Conservation (phyloP, 805 yeast genomes). For the Candida xyloterini region DNA sequence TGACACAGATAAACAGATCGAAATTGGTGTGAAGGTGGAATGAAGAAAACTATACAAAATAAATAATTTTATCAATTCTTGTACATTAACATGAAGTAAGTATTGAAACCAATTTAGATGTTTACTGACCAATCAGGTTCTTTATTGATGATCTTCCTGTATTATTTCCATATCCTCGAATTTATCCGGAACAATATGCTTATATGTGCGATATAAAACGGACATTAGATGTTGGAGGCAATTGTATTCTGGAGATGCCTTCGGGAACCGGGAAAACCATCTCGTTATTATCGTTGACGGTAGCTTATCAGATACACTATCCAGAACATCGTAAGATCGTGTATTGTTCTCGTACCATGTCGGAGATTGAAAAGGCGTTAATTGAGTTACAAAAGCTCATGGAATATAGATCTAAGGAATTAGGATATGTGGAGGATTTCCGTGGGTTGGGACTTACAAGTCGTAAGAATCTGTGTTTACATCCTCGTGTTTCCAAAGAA, state of each 20-base stretch:
- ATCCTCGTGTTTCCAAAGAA: slow-evolving; percentile 84
- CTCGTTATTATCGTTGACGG: slow-evolving; percentile 83
- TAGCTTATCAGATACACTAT: slow-evolving; percentile 90
- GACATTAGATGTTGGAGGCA: slow-evolving; percentile 94
- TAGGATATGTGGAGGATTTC: slow-evolving; percentile 87
- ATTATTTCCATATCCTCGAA: slow-evolving; percentile 91
- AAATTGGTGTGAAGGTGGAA: slow-evolving; percentile 30
- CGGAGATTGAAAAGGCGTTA: slow-evolving; percentile 96
- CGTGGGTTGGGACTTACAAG: slow-evolving; percentile 92
- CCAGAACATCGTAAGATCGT: slow-evolving; percentile 93
- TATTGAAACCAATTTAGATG: not conserved
- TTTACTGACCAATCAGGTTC: slow-evolving; percentile 49
- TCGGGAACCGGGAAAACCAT: slow-evolving; percentile 99
- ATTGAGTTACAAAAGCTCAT: slow-evolving; percentile 85
- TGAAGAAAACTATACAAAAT: slow-evolving; percentile 1
- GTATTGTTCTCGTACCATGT: slow-evolving; percentile 99
- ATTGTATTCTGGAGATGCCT: slow-evolving; percentile 97
- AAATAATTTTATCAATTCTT: not conserved
- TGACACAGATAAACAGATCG: slow-evolving; percentile 89
- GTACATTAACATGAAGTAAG: slow-evolving; percentile 8
- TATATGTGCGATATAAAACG: slow-evolving; percentile 95
- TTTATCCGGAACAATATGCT: slow-evolving; percentile 97
- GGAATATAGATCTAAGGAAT: slow-evolving; percentile 78
- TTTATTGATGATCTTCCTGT: slow-evolving; percentile 95
- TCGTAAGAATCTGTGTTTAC: slow-evolving; percentile 90